Conservation (phyloP, 225 moss, liverwort and hornwort genomes). For the Polytrichum commune region DNA sequence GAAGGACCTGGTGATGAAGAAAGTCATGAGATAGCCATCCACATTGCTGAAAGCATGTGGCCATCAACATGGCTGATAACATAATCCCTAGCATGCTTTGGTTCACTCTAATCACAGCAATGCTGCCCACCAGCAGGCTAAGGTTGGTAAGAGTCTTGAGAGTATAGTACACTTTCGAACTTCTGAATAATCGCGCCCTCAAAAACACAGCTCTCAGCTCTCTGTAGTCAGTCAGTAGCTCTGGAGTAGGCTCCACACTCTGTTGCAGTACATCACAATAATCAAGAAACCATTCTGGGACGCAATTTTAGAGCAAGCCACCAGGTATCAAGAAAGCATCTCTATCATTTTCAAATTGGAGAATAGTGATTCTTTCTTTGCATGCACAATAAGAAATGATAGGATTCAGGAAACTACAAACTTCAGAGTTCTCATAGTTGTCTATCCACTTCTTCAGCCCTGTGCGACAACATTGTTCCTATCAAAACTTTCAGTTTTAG, state of each 20-base stretch:
- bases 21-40: slow-evolving; percentile 97
- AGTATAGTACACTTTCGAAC: slow-evolving; percentile 69
- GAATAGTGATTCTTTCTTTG: no score
- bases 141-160: slow-evolving; percentile 48
- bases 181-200: slow-evolving; percentile 71
- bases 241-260: slow-evolving; percentile 58
- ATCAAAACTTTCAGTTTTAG: no score
- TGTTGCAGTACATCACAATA: slow-evolving; percentile 14
- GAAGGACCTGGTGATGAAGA: slow-evolving; percentile 76
- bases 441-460: no score
- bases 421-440: no score
- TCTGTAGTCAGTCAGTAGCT: slow-evolving; percentile 77
- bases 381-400: no score
- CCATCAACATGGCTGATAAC: slow-evolving; percentile 69
- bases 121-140: slow-evolving; percentile 62
- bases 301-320: no score
- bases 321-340: no score
- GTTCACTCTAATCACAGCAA: slow-evolving; percentile 42
- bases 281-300: no score
- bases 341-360: no score
- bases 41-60: slow-evolving; percentile 76
- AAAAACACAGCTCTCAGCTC: slow-evolving; percentile 65
- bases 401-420: no score
- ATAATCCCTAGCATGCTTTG: slow-evolving; percentile 49
- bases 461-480: no score